Base-by-base conservation (phyloP, 148 eudicot species). In the Arbutus unedo region DNA sequence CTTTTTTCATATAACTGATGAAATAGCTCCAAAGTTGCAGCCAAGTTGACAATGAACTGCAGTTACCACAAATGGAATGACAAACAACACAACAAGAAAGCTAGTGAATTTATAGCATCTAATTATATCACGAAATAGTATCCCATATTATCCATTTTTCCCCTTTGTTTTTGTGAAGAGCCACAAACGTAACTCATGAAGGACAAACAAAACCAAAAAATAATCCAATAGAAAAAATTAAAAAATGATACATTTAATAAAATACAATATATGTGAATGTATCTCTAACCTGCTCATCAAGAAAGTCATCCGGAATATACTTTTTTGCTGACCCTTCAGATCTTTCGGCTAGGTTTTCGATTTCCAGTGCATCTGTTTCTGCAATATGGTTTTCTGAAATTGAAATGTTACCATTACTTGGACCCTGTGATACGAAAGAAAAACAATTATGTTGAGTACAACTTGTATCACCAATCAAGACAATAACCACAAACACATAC, bases 211-310 rank as follows among this genome's bases (percentile, higher is more conserved):
- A 48, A 44, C 53, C 76, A 45, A 73, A 73, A 73, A 45, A 21
- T 19, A 45, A 47, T 15, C 19, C 64, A 76, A 31, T 31, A 54
- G 25, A 31, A 76, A 76, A 54, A 49, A 21, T 16, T 43, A 2
- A 56, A 43, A 77, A 56, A 8, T 41, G 0, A 47, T 19, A 10
- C 9, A 79, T 3, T 18, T 9, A 38, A 15, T 0, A 64, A 13
- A 51, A 13, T 3, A 15, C 0, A 21, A 31, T 19, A 21, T 64
- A 15, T 19, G 15, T 47, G 50, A 16, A 23, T 50, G 10, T 38
- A 54, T 55, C 53, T 41, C 79, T 81, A 83, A 94, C 99, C 89
- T 89, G 94, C 71, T 94, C 99, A 86, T 94, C 97, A 86, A 87
- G 89, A 68, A 88, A 92, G 76, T 97, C 95, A 84, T 90, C 88